Conservation (phyloP, 2,329 filamentous ascomycete species). For the Cercospora zeae-maydis region DNA sequence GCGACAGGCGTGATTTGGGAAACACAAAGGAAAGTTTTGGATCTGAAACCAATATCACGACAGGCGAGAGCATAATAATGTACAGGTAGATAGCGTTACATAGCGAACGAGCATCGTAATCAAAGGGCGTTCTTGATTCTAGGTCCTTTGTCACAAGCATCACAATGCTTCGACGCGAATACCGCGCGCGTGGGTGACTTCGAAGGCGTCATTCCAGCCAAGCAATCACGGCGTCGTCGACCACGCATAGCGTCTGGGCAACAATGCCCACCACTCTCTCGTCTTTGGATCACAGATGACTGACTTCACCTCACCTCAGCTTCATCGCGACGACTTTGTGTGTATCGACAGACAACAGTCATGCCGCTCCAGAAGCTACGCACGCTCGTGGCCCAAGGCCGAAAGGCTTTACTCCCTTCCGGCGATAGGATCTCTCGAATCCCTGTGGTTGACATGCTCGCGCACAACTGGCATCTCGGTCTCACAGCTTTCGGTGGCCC, state of each 20-base stretch:
- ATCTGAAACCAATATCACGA: not conserved
- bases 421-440: conserved; percentile 10
- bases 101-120: not conserved
- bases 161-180: too few relatives aligned
- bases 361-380: not conserved
- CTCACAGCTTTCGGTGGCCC: conserved; percentile 48
- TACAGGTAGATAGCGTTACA: not conserved
- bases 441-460: conserved; percentile 22
- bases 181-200: not conserved
- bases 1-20: not conserved
- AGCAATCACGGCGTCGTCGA: not conserved
- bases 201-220: conserved; percentile 9
- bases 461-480: conserved; percentile 28
- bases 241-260: conserved; percentile 1
- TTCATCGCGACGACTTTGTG: too few relatives aligned
- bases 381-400: not conserved
- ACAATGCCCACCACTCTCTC: not conserved
- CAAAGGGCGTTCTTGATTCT: not conserved
- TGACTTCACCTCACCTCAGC: not conserved
- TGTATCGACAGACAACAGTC: not conserved
- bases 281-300: too few relatives aligned
- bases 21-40: not conserved
- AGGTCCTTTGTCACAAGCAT: too few relatives aligned
- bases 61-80: not conserved
- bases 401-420: conserved; percentile 12